Percentiles rank a stretch among this genome's conserved stretches.
phyloP scores from a whole-genome alignment of 1,284 basidiomycete species.

The Takashimella koratensis region DNA sequence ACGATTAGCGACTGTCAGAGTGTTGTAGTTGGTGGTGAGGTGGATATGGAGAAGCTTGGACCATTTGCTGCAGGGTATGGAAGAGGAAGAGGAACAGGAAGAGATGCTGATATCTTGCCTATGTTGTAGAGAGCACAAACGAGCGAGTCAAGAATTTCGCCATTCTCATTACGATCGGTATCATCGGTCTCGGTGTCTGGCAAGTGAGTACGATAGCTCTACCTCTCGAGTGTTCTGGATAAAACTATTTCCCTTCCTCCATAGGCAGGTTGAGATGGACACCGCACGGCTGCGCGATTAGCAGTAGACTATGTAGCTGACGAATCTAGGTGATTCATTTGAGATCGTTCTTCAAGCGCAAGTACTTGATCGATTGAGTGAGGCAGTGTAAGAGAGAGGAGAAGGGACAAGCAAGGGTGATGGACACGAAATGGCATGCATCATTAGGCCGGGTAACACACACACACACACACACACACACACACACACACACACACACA shows the following conservation, averaged over 20 bases:
- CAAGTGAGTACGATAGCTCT: slow-evolving; percentile 58
- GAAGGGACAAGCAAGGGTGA: slow-evolving; percentile 1
- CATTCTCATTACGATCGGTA: slow-evolving; percentile 75
- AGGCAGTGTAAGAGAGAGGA: slow-evolving; percentile 8
- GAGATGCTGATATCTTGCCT: slow-evolving; percentile 1
- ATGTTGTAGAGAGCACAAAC: slow-evolving; percentile 84
- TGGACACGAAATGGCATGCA: no score
- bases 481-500: no score
- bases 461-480: no score
- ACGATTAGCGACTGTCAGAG: neutral
- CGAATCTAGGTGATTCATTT: slow-evolving; percentile 68
- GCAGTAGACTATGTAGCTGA: no score
- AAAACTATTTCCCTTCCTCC: neutral
- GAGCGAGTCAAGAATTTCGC: slow-evolving; percentile 87
- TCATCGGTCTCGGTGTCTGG: slow-evolving; percentile 85
- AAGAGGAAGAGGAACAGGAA: neutral
- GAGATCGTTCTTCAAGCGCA: slow-evolving; percentile 90
- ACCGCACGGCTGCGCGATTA: no score
- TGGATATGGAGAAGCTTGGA: neutral
- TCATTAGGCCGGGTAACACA: no score
- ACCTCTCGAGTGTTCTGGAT: neutral
- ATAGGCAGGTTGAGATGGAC: neutral
- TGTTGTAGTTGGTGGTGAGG: neutral
- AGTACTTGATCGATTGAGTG: slow-evolving; percentile 85
- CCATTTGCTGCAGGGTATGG: no score